Base-by-base conservation (phyloP, 2,329 filamentous ascomycete species). In the Epicoccum nigrum region DNA sequence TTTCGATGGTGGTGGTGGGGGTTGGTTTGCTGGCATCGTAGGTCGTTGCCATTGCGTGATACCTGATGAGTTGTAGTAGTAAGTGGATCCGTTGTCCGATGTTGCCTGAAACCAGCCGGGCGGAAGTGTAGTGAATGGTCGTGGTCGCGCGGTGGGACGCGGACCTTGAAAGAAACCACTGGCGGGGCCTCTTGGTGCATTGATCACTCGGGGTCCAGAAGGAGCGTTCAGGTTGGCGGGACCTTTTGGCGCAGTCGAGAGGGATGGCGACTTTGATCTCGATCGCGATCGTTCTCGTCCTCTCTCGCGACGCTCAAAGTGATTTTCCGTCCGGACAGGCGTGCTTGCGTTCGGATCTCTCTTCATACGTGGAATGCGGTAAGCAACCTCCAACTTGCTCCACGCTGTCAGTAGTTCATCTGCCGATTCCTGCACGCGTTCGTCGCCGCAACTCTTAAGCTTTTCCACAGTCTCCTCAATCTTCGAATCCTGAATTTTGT, bases 401-500 rank as follows among this genome's bases (percentile, higher is more conserved):
- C 94, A 99, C 59, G 87, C 87, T 7, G 90, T 85, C 21, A 97
- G 77, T 28, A 99, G 79, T 37, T 83, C 81, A 46, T 82, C 82
- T 4, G 93, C 86, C 65, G 87, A 87, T 16, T 83, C 81, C 20
- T 86, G 82, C 16, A 99, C 90, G 52, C 88, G 82, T 55, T 90
- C 85, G 66, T 96, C 87, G 7, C 86, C 84, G 15, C 85, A 88
- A 11, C 76, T 76, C 1, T 81, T 83, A 43, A 97, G 77, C 3
- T 82, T 81, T 64, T 90, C 80, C 33, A 99, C 83, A 0, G 88
- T 88, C 2, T 86, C 81, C 71, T 97, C 94, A 55, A 99, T 97
- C 65, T 96, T 96, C 7, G 94, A 96, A 66, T 96, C 92, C 59
- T 90, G 87, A 51, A 99, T 97, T 76, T 99, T 99, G 79, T 99